Evolutionary conservation across 2,329 filamentous ascomycete species (phyloP), one percentile per base, ranked within the genome.

Genomic region (Calonectria hawksworthii): DNA sequence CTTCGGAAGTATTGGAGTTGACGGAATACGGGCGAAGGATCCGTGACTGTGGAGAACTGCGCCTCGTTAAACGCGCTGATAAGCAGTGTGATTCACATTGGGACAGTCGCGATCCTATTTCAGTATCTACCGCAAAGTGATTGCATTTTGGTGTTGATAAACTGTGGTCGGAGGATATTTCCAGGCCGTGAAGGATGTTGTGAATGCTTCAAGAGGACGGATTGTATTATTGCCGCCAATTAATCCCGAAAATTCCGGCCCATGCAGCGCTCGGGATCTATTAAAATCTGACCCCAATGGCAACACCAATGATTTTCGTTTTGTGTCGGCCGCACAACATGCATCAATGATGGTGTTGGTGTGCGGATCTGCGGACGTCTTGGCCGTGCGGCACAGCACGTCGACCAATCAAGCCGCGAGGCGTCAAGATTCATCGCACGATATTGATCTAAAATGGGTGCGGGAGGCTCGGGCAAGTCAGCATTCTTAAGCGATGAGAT

Each of bases 171-270:
- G 14, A 61, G 13, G n/a, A 61, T 9, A 13, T 61, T 23, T 61
- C 23, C 9, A 26, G 28, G 34, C 21, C 36, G 10, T 61, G 41
- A 63, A 67, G 56, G 56, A 68, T 50, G 36, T 32, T 34, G 32
- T 65, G 54, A 71, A 74, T 68, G 38, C 54, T 66, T 36, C 50
- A 26, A 47, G 32, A n/a, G 26, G 71, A 74, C 52, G 59, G 63
- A 68, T 47, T 18, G 63, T 38, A 52, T 68, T 66, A 44, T 44
- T 52, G 63, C 38, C 30, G 32, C 41, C 52, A 21, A 21, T 65
- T 61, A 56, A 71, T 75, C 74, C 74, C 74, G 74, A 74, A 26
- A 21, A 44, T 63, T 71, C 74, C 71, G 74, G 70, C 65, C 71
- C 71, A 71, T 72, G 50, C 50, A 59, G 23, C 50, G 34, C 16